Percentiles rank a stretch among this genome's conserved stretches.
These are phyloP conservation scores for Microcyclosporella mali DNA, from an alignment of 2,329 filamentous ascomycete genomes.

Conservation along the genomic window DNA sequence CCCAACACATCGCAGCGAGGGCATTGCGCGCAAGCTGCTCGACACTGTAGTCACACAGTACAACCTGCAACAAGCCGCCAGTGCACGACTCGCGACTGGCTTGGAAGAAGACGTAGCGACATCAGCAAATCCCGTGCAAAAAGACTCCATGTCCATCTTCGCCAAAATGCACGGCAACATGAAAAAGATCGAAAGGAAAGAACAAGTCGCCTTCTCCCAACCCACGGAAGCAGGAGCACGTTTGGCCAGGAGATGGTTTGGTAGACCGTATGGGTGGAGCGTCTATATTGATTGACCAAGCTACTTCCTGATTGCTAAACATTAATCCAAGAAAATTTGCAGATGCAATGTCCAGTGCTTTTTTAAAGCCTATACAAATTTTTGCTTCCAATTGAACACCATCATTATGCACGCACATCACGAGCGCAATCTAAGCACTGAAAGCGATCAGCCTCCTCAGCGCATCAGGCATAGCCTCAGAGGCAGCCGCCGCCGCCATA, in stretches of 20 bases:
- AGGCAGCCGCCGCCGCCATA: too few relatives aligned
- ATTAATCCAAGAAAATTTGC: too few relatives aligned
- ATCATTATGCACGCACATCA: too few relatives aligned
- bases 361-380: too few relatives aligned
- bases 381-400: too few relatives aligned
- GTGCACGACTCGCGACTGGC: background rate
- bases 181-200: conserved; percentile 49
- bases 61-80: background rate
- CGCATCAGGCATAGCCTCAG: too few relatives aligned
- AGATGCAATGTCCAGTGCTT: too few relatives aligned
- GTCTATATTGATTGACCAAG: conserved; percentile 52
- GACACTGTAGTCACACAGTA: conserved; percentile 33
- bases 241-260: conserved; percentile 55
- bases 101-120: background rate
- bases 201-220: conserved; percentile 57
- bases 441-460: too few relatives aligned
- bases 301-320: too few relatives aligned
- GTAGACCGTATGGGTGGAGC: conserved; percentile 50
- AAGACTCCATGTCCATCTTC: background rate
- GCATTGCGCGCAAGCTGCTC: conserved; percentile 53
- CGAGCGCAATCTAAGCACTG: too few relatives aligned
- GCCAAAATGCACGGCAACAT: conserved; percentile 32
- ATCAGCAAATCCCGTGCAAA: background rate
- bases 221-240: conserved; percentile 57
- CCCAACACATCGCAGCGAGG: conserved; percentile 48